A percentile compares a stretch with the other conserved stretches of the same genome.
phyloP scores from a whole-genome alignment of 192 early-diverging fungal genomes.

The Backusella parvicylindrica region DNA sequence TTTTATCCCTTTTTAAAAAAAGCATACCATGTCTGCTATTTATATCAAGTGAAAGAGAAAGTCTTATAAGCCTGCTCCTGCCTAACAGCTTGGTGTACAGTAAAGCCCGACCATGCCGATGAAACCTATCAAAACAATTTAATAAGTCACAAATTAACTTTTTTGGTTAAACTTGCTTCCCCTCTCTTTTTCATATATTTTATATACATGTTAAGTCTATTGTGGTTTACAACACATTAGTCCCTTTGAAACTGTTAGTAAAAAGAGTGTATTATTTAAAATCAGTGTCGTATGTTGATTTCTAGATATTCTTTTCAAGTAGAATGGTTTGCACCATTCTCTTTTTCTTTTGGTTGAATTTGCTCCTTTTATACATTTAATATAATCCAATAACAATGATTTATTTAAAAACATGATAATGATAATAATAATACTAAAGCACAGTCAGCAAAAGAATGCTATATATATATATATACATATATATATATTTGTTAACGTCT shows the following conservation, averaged over 20 bases:
- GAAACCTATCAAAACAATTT: background rate
- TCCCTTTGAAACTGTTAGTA: no score
- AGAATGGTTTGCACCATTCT: no score
- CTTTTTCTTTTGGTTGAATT: no score
- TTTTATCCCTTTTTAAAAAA: constrained; percentile 1
- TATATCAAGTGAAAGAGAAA: constrained; percentile 28
- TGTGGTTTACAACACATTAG: no score
- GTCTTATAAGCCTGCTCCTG: background rate
- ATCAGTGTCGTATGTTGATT: no score
- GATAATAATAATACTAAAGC: background rate
- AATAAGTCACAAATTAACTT: background rate
- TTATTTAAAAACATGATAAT: background rate
- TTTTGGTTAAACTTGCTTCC: no score
- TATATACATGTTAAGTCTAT: no score
- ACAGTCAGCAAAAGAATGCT: background rate
- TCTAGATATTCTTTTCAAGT: no score
- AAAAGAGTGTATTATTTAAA: no score
- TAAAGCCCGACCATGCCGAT: background rate
- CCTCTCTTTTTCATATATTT: no score
- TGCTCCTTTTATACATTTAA: no score
- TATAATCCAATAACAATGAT: background rate
- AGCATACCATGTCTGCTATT: constrained; percentile 13
- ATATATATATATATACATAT: no score
- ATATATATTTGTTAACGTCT: constrained; percentile 20
- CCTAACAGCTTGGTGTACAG: background rate